Conservation (phyloP, 2,329 filamentous ascomycete genomes). For the Aspergillus quadrilineatus region DNA sequence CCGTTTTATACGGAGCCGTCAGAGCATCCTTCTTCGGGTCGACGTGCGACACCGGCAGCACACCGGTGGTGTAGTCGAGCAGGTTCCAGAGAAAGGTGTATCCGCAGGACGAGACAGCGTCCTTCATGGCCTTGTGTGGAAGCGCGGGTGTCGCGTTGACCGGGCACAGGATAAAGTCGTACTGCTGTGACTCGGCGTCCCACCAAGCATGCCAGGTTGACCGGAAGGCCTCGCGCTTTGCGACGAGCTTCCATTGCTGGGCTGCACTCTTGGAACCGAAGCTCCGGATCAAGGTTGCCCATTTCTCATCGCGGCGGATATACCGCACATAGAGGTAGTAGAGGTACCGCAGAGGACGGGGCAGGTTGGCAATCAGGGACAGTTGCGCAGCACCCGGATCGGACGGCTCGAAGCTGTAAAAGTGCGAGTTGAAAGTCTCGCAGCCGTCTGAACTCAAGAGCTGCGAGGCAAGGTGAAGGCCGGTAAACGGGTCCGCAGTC, state of each 20-base stretch:
- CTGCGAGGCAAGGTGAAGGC: slow-evolving; percentile 71
- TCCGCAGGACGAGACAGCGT: slow-evolving; percentile 80
- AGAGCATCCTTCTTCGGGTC: slow-evolving; percentile 69
- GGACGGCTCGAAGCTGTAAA: slow-evolving; percentile 74
- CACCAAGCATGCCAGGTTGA: slow-evolving; percentile 82
- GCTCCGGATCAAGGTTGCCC: slow-evolving; percentile 72
- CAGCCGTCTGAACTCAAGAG: slow-evolving; percentile 85
- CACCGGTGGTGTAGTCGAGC: slow-evolving; percentile 82
- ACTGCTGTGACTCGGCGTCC: slow-evolving; percentile 64
- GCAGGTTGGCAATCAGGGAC: slow-evolving; percentile 69
- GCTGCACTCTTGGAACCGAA: slow-evolving; percentile 72
- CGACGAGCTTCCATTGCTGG: slow-evolving; percentile 81
- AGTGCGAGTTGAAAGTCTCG: slow-evolving; percentile 72
- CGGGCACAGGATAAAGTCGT: slow-evolving; percentile 80
- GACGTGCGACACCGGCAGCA: slow-evolving; percentile 83
- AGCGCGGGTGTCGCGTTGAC: slow-evolving; percentile 88
- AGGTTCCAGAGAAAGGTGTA: slow-evolving; percentile 95
- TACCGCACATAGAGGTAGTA: slow-evolving; percentile 91
- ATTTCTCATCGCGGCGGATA: slow-evolving; percentile 69
- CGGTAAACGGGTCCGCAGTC: slow-evolving; percentile 74
- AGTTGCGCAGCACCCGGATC: slow-evolving; percentile 77
- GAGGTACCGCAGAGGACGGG: slow-evolving; percentile 73
- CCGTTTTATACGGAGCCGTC: slow-evolving; percentile 46
- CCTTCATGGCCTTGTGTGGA: slow-evolving; percentile 81
- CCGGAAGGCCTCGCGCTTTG: slow-evolving; percentile 74